Percentiles rank a stretch among this genome's conserved stretches.
phyloP scores from a whole-genome alignment of 495 filamentous ascomycete species.

The Letharia lupina region DNA sequence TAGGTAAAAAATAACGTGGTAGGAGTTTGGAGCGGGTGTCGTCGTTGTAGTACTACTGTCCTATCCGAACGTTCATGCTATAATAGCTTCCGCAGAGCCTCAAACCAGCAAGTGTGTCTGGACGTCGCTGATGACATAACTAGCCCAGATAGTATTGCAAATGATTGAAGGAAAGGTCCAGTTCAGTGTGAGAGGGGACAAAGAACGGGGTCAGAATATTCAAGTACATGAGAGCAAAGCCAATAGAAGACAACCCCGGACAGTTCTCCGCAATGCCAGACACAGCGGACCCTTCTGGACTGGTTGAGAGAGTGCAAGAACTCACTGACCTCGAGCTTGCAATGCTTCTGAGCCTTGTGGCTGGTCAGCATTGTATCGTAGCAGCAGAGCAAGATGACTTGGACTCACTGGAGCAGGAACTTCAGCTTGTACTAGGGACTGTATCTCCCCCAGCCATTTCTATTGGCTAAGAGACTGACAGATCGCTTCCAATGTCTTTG shows the following conservation, averaged over 20 bases:
- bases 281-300: slow-evolving; percentile 50
- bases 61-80: not conserved
- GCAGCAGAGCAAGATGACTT: slow-evolving; percentile 56
- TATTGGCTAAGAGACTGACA: slow-evolving; percentile 28
- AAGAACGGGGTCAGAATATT: not conserved
- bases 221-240: not conserved
- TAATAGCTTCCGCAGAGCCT: not conserved
- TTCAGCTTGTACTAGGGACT: slow-evolving; percentile 50
- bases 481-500: slow-evolving; percentile 63
- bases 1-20: not conserved
- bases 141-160: not conserved
- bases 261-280: not conserved
- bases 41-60: not conserved
- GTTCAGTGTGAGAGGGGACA: not conserved
- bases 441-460: not conserved
- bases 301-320: slow-evolving; percentile 57
- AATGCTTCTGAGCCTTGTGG: slow-evolving; percentile 65
- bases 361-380: slow-evolving; percentile 80
- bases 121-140: not conserved
- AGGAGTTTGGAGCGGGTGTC: not conserved
- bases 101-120: not conserved
- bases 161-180: not conserved
- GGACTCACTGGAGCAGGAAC: slow-evolving; percentile 58
- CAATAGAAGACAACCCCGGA: not conserved
- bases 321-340: slow-evolving; percentile 88